phyloP scores from a whole-genome alignment of 2,329 filamentous ascomycete species.

The Colletotrichum graminicola region DNA sequence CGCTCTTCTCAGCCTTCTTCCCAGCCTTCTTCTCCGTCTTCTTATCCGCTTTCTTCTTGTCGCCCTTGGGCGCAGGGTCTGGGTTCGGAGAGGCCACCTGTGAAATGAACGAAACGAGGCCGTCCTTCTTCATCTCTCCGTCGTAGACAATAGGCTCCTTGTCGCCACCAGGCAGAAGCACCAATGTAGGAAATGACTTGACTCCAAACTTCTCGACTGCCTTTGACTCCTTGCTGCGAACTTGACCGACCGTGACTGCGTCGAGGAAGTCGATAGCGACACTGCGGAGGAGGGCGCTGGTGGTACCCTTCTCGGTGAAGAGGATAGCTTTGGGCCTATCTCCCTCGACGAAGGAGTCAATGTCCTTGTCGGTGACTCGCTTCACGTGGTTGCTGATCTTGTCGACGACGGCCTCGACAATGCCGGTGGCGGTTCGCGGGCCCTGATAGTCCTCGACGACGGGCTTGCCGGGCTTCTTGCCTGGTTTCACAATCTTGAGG shows the following conservation, averaged over 20 bases:
- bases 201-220: constrained; percentile 82
- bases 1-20: constrained; percentile 44
- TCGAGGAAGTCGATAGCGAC: constrained; percentile 92
- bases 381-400: constrained; percentile 95
- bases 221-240: constrained; percentile 82
- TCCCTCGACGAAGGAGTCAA: constrained; percentile 80
- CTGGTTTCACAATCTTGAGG: constrained; percentile 90
- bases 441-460: constrained; percentile 93
- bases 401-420: constrained; percentile 85
- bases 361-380: constrained; percentile 80
- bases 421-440: constrained; percentile 83
- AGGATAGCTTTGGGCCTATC: constrained; percentile 86
- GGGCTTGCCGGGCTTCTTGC: constrained; percentile 81
- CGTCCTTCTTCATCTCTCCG: constrained; percentile 87
- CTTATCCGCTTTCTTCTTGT: constrained; percentile 57
- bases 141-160: constrained; percentile 79
- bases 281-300: constrained; percentile 83
- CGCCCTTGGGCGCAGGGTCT: constrained; percentile 71
- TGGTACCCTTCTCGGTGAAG: constrained; percentile 93
- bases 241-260: constrained; percentile 82
- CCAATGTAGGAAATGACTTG: constrained; percentile 80
- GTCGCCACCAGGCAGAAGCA: constrained; percentile 80
- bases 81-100: constrained; percentile 84
- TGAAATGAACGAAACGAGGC: constrained; percentile 84
- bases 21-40: constrained; percentile 53